phyloP scores from a whole-genome alignment of 306 rosid species.

The Prunus fruticosa region DNA sequence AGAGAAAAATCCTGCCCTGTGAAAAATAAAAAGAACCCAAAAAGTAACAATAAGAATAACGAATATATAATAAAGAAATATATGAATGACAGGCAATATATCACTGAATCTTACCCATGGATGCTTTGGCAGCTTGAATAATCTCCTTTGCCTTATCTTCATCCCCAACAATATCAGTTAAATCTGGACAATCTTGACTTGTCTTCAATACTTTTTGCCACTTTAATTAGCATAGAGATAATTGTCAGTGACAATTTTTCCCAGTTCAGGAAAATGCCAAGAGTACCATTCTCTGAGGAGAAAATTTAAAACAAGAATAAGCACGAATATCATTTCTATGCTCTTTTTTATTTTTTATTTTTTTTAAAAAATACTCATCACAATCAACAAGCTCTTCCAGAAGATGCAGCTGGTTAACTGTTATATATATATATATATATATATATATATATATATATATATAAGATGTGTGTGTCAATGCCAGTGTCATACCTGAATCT shows the following conservation, averaged over 20 bases:
- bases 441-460: too few species aligned
- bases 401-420: neutral
- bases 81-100: neutral
- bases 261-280: conserved; percentile 98
- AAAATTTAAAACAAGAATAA: neutral
- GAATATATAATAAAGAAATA: neutral
- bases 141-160: conserved; percentile 96
- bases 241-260: conserved; percentile 83
- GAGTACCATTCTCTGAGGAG: conserved; percentile 93
- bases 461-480: neutral
- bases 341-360: too few species aligned
- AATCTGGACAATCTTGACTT: conserved; percentile 59
- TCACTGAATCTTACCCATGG: conserved; percentile 69
- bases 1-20: conserved; percentile 93
- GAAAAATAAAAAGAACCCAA: conserved; percentile 19
- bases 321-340: too few species aligned
- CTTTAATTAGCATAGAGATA: conserved; percentile 67
- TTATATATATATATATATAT: too few species aligned
- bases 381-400: neutral
- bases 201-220: conserved; percentile 74
- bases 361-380: too few species aligned
- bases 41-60: neutral
- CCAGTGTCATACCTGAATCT: conserved; percentile 64
- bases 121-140: conserved; percentile 97
- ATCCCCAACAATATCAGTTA: conserved; percentile 79